These are phyloP conservation scores for Arabidopsis suecica DNA, from an alignment of 345 rosid genomes.

Conservation along the genomic window DNA sequence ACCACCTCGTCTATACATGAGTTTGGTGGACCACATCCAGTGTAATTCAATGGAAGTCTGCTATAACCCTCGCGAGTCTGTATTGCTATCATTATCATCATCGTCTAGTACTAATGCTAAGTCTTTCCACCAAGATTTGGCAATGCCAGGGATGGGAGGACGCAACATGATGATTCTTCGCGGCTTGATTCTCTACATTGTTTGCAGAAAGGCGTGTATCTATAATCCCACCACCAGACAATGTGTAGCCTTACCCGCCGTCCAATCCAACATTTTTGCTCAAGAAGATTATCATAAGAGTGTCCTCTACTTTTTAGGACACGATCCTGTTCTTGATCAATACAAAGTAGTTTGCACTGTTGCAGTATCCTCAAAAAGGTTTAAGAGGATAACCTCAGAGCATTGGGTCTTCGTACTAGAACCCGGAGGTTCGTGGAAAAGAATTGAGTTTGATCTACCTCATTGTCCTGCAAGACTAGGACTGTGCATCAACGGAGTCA, in stretches of 20 bases:
- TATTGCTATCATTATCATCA: not conserved
- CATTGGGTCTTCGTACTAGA: not conserved
- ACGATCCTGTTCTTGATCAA: not conserved
- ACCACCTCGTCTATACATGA: slow-evolving; percentile 14
- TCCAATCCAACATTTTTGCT: not conserved
- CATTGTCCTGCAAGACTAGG: not conserved
- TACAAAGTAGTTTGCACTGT: not conserved
- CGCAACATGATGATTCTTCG: not conserved
- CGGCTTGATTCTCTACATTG: slow-evolving; percentile 3
- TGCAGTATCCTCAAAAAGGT: not conserved
- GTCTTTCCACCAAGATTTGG: not conserved
- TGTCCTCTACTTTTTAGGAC: not conserved
- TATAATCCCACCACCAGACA: slow-evolving; percentile 14
- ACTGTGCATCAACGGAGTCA: not conserved
- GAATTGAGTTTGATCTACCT: not conserved
- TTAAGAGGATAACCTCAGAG: not conserved
- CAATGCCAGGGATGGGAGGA: not conserved
- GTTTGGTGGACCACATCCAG: not conserved
- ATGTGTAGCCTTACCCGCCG: not conserved
- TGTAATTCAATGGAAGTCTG: not conserved
- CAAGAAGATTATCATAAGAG: no score
- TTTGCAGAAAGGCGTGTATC: not conserved
- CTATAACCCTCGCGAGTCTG: not conserved
- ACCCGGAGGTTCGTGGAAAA: not conserved
- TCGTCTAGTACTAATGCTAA: not conserved